Conservation (phyloP, 2,329 filamentous ascomycete genomes). For the Cladorrhinum sp. region DNA sequence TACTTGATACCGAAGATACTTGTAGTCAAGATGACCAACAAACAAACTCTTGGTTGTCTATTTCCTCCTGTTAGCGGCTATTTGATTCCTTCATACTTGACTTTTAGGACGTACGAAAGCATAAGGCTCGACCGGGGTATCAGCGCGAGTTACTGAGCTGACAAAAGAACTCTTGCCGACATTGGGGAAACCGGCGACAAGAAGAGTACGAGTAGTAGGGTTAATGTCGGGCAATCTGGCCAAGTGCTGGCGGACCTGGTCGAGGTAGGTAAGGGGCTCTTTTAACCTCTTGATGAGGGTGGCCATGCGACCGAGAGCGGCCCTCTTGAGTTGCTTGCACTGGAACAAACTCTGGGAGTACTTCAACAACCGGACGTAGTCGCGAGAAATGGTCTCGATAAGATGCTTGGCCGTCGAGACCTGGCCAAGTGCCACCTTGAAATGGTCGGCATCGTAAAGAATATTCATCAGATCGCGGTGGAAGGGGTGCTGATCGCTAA, state of each 20-base stretch:
- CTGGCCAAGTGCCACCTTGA: slow-evolving; percentile 93
- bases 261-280: slow-evolving; percentile 90
- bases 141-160: slow-evolving; percentile 84
- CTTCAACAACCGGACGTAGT: slow-evolving; percentile 87
- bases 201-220: slow-evolving; percentile 89
- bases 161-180: slow-evolving; percentile 97
- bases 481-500: slow-evolving; percentile 64
- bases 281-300: slow-evolving; percentile 93
- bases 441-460: slow-evolving; percentile 97
- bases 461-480: slow-evolving; percentile 84
- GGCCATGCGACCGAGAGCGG: slow-evolving; percentile 94
- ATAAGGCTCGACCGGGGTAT: slow-evolving; percentile 96
- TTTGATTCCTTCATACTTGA: too few relatives aligned
- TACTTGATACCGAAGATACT: slow-evolving; percentile 62
- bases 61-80: slow-evolving; percentile 12
- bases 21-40: slow-evolving; percentile 97
- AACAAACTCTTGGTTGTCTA: slow-evolving; percentile 92
- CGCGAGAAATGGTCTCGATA: slow-evolving; percentile 91
- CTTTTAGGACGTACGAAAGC: slow-evolving; percentile 59
- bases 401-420: slow-evolving; percentile 93
- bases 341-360: slow-evolving; percentile 97
- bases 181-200: slow-evolving; percentile 97
- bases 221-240: slow-evolving; percentile 98
- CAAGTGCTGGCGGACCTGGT: slow-evolving; percentile 93
- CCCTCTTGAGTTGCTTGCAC: slow-evolving; percentile 97